Evolutionary conservation across 2,329 filamentous ascomycete genomes (phyloP).

Genomic region (Botrytis paeoniae): DNA sequence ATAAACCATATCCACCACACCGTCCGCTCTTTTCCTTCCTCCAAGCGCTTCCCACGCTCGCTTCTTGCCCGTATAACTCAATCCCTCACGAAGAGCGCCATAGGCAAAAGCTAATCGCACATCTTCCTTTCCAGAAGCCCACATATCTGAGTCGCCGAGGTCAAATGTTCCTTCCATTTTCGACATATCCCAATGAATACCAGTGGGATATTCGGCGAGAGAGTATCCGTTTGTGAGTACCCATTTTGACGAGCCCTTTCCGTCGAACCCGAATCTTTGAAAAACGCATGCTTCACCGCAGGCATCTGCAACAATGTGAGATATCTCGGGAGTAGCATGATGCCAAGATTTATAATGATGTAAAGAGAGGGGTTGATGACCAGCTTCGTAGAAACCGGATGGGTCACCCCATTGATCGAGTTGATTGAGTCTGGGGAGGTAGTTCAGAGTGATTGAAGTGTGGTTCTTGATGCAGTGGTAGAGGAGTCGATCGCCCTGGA

Average conservation of each 20-base stretch:
- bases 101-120: slow-evolving; percentile 42
- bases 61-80: slow-evolving; percentile 49
- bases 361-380: slow-evolving; percentile 31
- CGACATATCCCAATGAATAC: slow-evolving; percentile 36
- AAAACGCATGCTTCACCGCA: slow-evolving; percentile 38
- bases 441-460: slow-evolving; percentile 33
- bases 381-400: slow-evolving; percentile 37
- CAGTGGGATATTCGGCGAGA: slow-evolving; percentile 33
- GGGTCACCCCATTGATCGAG: slow-evolving; percentile 37
- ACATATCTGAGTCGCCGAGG: slow-evolving; percentile 33
- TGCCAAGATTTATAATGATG: slow-evolving; percentile 40
- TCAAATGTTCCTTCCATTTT: slow-evolving; percentile 36
- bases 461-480: slow-evolving; percentile 35
- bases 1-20: slow-evolving; percentile 53
- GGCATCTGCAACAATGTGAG: slow-evolving; percentile 34
- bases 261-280: slow-evolving; percentile 36
- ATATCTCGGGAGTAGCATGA: slow-evolving; percentile 25
- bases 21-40: slow-evolving; percentile 47
- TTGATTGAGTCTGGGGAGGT: slow-evolving; percentile 34
- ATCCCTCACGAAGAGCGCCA: slow-evolving; percentile 47
- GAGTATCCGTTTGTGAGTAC: slow-evolving; percentile 35
- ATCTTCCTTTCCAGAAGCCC: slow-evolving; percentile 24
- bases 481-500: slow-evolving; percentile 37
- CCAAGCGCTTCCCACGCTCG: slow-evolving; percentile 53
- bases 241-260: slow-evolving; percentile 25